A percentile compares a stretch with the other conserved stretches of the same genome.
phyloP scores from a whole-genome alignment of 192 early-diverging fungal genomes.

The Ambispora gerdemannii region DNA sequence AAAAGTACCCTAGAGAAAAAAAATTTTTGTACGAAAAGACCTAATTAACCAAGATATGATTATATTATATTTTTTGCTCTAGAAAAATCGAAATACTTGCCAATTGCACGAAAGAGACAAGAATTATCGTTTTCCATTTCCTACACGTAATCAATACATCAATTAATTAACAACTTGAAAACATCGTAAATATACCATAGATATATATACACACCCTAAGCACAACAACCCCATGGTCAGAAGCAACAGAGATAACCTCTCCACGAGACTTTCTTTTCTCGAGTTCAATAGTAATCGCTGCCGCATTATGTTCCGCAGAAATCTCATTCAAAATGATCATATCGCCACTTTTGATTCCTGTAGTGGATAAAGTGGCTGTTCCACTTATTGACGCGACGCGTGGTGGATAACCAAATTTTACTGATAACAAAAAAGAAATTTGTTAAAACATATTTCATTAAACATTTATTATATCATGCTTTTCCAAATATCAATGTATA shows the following conservation, averaged over 20 bases:
- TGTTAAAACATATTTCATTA: neutral
- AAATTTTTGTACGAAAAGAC: neutral
- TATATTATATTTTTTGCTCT: neutral
- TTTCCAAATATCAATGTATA: neutral
- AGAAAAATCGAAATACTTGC: conserved; percentile 20
- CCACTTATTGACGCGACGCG: conserved; percentile 22
- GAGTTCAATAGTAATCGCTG: neutral
- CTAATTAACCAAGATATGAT: neutral
- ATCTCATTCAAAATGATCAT: conserved; percentile 35
- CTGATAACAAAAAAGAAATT: conserved; percentile 6
- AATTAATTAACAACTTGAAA: neutral
- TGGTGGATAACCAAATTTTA: conserved; percentile 42
- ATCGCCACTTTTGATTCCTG: conserved; percentile 38
- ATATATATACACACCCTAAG: conserved; percentile 27
- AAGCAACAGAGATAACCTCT: neutral
- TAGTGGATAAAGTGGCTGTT: conserved; percentile 23
- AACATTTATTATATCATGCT: neutral
- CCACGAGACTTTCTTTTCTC: neutral
- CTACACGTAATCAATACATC: conserved; percentile 22
- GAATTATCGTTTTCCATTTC: conserved; percentile 69
- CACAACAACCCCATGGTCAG: conserved; percentile 10
- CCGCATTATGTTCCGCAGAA: neutral
- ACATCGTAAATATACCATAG: neutral
- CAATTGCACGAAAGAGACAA: conserved; percentile 68
- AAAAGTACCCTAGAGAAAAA: neutral